Evolutionary conservation across 2,329 filamentous ascomycete genomes (phyloP).

Genomic region (Fusarium sp.): DNA sequence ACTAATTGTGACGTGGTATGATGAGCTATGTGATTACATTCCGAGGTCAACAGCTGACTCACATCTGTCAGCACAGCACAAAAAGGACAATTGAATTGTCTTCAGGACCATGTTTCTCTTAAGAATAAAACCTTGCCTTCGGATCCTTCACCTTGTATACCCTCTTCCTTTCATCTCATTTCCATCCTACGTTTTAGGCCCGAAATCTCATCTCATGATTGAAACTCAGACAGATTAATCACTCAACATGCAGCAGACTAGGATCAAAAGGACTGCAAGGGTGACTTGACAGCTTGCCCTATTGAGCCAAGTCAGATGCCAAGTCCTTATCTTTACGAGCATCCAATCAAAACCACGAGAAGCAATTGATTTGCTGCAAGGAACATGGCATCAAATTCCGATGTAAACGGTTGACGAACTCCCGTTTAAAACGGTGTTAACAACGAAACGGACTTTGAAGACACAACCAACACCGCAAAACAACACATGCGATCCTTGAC

Average conservation of each 20-base stretch:
- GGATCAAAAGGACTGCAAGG: conserved; percentile 8
- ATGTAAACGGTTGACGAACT: conserved; percentile 10
- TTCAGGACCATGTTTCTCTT: neutral
- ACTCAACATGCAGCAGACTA: conserved; percentile 9
- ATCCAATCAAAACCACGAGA: conserved; percentile 7
- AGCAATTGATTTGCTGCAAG: conserved; percentile 24
- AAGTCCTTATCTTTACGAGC: neutral
- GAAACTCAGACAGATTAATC: conserved; percentile 1
- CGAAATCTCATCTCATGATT: neutral
- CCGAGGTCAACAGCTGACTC: neutral
- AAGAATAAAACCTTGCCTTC: neutral
- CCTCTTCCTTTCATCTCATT: conserved; percentile 12
- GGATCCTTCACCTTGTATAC: neutral
- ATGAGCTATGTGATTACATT: conserved; percentile 7
- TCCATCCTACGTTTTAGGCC: conserved; percentile 8
- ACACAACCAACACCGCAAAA: neutral
- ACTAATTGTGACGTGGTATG: conserved; percentile 4
- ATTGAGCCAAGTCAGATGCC: conserved; percentile 13
- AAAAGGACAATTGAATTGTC: no score
- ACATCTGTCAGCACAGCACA: neutral
- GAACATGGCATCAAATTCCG: conserved; percentile 3
- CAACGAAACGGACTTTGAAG: neutral
- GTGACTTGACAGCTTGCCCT: conserved; percentile 1
- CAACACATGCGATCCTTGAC: conserved; percentile 1
- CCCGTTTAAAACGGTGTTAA: conserved; percentile 10